Percentiles rank a stretch among this genome's conserved stretches.
These are phyloP conservation scores for Porphyrellus cyaneotinctus DNA, from an alignment of 768 basidiomycete species.

Conservation along the genomic window DNA sequence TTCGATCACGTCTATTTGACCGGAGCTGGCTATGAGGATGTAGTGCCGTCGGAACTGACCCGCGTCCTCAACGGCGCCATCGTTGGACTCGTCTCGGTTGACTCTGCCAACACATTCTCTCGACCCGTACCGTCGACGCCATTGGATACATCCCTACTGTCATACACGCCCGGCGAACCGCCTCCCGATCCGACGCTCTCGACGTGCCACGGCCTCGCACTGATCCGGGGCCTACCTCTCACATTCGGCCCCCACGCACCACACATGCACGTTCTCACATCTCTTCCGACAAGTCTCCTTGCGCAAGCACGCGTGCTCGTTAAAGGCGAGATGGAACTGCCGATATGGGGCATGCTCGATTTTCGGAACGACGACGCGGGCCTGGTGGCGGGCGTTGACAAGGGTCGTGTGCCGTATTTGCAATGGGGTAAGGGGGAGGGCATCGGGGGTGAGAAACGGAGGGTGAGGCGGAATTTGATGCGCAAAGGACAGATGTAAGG, in stretches of 20 bases:
- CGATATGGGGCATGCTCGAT: slow-evolving; percentile 85
- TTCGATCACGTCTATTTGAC: slow-evolving; percentile 63
- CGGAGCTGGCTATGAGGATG: slow-evolving; percentile 77
- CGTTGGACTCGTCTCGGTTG: slow-evolving; percentile 60
- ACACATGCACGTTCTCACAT: slow-evolving; percentile 74
- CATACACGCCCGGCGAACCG: slow-evolving; percentile 55
- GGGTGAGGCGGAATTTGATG: slow-evolving; percentile 85
- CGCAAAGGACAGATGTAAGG: slow-evolving; percentile 64
- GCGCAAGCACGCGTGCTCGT: slow-evolving; percentile 41
- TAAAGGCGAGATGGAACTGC: slow-evolving; percentile 86
- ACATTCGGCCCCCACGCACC: slow-evolving; percentile 28
- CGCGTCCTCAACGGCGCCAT: slow-evolving; percentile 77
- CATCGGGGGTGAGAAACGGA: slow-evolving; percentile 65
- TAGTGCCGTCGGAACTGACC: slow-evolving; percentile 62
- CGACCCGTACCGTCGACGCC: not conserved
- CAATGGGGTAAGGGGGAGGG: slow-evolving; percentile 72
- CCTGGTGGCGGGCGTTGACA: slow-evolving; percentile 46
- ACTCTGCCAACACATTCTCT: not conserved
- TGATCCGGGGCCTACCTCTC: slow-evolving; percentile 52
- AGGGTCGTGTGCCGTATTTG: slow-evolving; percentile 67
- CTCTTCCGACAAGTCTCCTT: slow-evolving; percentile 53
- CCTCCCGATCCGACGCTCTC: slow-evolving; percentile 59
- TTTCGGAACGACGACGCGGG: slow-evolving; percentile 43
- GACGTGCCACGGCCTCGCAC: slow-evolving; percentile 68
- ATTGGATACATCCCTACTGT: slow-evolving; percentile 26